Base-by-base conservation (phyloP, 768 basidiomycete species). In the Lentinus brumalis region DNA sequence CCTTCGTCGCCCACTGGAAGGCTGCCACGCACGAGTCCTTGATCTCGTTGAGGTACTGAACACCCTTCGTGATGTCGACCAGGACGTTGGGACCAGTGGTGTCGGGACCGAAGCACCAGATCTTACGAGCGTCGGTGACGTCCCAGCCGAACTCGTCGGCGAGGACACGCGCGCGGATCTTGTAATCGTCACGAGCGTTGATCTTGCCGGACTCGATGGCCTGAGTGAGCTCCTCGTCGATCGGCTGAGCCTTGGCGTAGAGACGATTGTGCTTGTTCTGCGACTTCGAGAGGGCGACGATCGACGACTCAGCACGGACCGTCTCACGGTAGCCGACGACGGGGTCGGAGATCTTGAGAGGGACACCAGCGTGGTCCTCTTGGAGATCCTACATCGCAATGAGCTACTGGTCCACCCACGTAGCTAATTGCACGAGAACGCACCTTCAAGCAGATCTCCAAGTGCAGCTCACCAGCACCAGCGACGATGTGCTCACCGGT, bases 231-330 rank as follows among this genome's bases (percentile, higher is more conserved):
- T 98, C 96, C 73, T 99, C 97, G 29, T 92, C 94, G 59, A 99
- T 74, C 40, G 97, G 97, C 79, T 88, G 66, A 40, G 97, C 97
- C 83, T 95, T 95, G 67, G 88, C 85, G 77, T 89, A 99, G 60
- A 99, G 83, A 80, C 97, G 92, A 77, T 99, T 99, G 88, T 99
- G 97, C 85, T 98, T 99, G 86, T 99, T 98, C 80, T 98, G 97
- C 21, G 97, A 98, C 78, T 99, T 99, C 60, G 97, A 98, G 41
- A 99, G 83, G 31, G 97, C 97, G 67, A 93, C 89, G 69, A 98
- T 98, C 53, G 88, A 86, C 6, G 97, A 98, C 78, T 98, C 95
- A 54, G 94, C 78, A 79, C 89, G 94, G 75, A 99, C 96, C 14
- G 97, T 98, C 84, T 98, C 97, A 76, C 94, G 85, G 81, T 98